phyloP scores from a whole-genome alignment of 192 early-diverging fungal species.

The Coemansia sp. region DNA sequence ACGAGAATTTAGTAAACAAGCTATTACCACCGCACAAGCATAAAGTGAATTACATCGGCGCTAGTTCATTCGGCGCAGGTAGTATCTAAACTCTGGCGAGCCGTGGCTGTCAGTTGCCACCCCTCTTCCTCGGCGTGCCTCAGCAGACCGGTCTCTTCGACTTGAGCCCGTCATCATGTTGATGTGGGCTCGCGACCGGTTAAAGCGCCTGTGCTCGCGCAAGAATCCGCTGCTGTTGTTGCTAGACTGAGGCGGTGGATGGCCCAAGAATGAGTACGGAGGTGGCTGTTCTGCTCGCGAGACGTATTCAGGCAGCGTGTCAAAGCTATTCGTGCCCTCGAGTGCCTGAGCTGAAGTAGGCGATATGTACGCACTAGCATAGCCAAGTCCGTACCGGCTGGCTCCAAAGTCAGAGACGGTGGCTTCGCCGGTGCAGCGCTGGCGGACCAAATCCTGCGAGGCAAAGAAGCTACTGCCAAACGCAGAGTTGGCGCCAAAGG shows the following conservation, averaged over 20 bases:
- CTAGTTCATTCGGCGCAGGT: constrained; percentile 35
- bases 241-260: background rate
- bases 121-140: background rate
- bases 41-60: background rate
- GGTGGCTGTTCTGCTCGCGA: constrained; percentile 31
- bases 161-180: constrained; percentile 9
- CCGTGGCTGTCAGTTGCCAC: constrained; percentile 4
- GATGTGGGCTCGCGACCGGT: constrained; percentile 15
- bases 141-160: background rate
- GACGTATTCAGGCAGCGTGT: constrained; percentile 45
- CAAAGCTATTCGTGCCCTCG: constrained; percentile 26
- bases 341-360: constrained; percentile 4
- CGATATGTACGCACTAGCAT: constrained; percentile 1
- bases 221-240: background rate
- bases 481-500: constrained; percentile 19
- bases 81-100: constrained; percentile 16
- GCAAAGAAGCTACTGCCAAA: constrained; percentile 46
- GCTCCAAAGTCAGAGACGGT: constrained; percentile 41
- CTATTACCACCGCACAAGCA: background rate
- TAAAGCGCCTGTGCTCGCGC: constrained; percentile 5
- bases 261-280: constrained; percentile 16
- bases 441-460: constrained; percentile 23
- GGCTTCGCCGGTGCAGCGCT: constrained; percentile 35
- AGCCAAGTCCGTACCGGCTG: constrained; percentile 22
- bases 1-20: constrained; percentile 17